Evolutionary conservation across 2,329 filamentous ascomycete species (phyloP).

Genomic region (Furcasterigmium furcatum): DNA sequence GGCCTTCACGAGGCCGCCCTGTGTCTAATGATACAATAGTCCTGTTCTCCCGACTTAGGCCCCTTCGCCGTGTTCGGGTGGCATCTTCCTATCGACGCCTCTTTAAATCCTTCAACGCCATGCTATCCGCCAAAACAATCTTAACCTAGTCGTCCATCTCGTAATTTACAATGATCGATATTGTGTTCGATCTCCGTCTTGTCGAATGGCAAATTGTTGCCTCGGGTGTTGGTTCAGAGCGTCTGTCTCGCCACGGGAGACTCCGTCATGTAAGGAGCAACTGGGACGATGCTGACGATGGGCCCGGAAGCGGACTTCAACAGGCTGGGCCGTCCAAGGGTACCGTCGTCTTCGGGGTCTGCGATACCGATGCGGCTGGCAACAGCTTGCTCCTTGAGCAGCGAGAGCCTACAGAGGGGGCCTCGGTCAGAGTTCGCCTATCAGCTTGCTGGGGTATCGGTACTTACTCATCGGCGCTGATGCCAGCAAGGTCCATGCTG

Average conservation of each 20-base stretch:
- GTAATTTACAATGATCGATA: too few relatives aligned
- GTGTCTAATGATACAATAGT: too few relatives aligned
- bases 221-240: too few relatives aligned
- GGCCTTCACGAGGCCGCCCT: too few relatives aligned
- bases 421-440: too few relatives aligned
- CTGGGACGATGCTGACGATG: not conserved
- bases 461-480: conserved; percentile 58
- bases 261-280: not conserved
- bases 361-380: conserved; percentile 45
- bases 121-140: not conserved
- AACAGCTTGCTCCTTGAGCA: conserved; percentile 50
- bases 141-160: not conserved
- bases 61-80: too few relatives aligned
- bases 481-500: conserved; percentile 47
- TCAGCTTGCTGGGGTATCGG: too few relatives aligned
- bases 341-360: conserved; percentile 18
- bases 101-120: not conserved
- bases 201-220: too few relatives aligned
- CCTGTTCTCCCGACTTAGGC: too few relatives aligned
- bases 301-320: not conserved
- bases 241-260: not conserved
- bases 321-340: not conserved
- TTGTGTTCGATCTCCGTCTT: too few relatives aligned
- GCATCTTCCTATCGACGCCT: not conserved
- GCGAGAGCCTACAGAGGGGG: conserved; percentile 33